Conservation (phyloP, 208 protist species). For the Herpetomonas samuelpessoai region DNA sequence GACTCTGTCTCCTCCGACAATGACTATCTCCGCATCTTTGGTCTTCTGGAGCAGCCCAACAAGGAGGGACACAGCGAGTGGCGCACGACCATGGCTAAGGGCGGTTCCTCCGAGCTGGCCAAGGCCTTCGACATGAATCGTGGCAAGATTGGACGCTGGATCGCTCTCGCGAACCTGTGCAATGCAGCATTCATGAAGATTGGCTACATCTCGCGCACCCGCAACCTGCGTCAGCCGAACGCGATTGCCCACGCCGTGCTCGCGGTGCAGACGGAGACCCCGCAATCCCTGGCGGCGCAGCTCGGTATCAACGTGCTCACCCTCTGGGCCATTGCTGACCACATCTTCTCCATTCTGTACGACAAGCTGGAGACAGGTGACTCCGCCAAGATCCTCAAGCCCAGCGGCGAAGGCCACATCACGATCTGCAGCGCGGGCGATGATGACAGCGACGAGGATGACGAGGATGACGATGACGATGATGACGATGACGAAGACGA, state of each 20-base stretch:
- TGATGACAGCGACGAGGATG: conserved; percentile 66
- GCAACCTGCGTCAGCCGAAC: conserved; percentile 28
- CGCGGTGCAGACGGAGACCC: conserved; percentile 53
- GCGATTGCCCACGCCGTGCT: conserved; percentile 59
- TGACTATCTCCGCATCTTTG: conserved; percentile 68
- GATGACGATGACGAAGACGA: conserved; percentile 45
- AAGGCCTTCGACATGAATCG: conserved; percentile 62
- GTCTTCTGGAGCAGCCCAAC: conserved; percentile 71
- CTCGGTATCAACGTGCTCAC: conserved; percentile 60
- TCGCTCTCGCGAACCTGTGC: conserved; percentile 76
- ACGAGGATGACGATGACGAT: conserved; percentile 51
- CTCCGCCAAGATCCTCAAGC: conserved; percentile 60
- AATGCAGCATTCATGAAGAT: conserved; percentile 76
- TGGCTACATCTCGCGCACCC: conserved; percentile 68
- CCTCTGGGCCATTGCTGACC: conserved; percentile 83
- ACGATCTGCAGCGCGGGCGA: conserved; percentile 66
- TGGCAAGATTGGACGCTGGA: conserved; percentile 86
- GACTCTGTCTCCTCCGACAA: conserved; percentile 63
- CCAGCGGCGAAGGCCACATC: conserved; percentile 29
- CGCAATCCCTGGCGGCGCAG: conserved; percentile 48
- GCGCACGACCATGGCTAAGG: conserved; percentile 48
- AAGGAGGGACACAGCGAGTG: conserved; percentile 34
- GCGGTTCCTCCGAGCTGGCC: conserved; percentile 45
- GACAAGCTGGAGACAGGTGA: conserved; percentile 37
- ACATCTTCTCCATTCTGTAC: conserved; percentile 63